A percentile compares a stretch with the other conserved stretches of the same genome.
Evolutionary conservation across 1,139 yeast species (phyloP).

Genomic region (Nakaseomyces delphensis): DNA sequence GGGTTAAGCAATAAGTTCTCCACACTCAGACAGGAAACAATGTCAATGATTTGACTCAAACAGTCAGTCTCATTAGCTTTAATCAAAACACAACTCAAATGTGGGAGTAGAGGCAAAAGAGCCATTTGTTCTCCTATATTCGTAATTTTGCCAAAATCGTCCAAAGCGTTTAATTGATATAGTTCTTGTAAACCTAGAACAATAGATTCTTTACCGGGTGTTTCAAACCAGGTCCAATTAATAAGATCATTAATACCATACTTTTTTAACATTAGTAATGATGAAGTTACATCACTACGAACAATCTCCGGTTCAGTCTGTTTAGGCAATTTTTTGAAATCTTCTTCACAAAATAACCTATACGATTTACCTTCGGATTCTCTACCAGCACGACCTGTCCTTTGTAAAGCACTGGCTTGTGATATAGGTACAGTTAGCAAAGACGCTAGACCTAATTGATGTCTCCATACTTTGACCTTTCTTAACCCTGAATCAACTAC

Average conservation of each 20-base stretch:
- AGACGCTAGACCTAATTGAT: conserved; percentile 83
- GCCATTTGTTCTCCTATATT: conserved; percentile 77
- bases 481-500: conserved; percentile 89
- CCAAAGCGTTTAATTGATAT: conserved; percentile 69
- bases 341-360: conserved; percentile 68
- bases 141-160: conserved; percentile 69
- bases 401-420: conserved; percentile 87
- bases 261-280: conserved; percentile 73
- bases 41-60: conserved; percentile 65
- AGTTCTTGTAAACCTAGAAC: conserved; percentile 70
- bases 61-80: conserved; percentile 55
- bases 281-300: conserved; percentile 76
- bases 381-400: conserved; percentile 99
- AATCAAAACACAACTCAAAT: conserved; percentile 77
- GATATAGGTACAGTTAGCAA: conserved; percentile 86
- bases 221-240: conserved; percentile 87
- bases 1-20: conserved; percentile 81
- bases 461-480: conserved; percentile 91
- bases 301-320: conserved; percentile 92
- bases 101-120: conserved; percentile 81
- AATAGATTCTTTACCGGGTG: conserved; percentile 75
- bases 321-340: conserved; percentile 51
- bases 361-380: conserved; percentile 87
- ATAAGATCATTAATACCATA: conserved; percentile 77
- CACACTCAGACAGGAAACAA: conserved; percentile 86